phyloP scores from a whole-genome alignment of 371 early-diverging fungal species.

The Choanephora cucurbitarum region DNA sequence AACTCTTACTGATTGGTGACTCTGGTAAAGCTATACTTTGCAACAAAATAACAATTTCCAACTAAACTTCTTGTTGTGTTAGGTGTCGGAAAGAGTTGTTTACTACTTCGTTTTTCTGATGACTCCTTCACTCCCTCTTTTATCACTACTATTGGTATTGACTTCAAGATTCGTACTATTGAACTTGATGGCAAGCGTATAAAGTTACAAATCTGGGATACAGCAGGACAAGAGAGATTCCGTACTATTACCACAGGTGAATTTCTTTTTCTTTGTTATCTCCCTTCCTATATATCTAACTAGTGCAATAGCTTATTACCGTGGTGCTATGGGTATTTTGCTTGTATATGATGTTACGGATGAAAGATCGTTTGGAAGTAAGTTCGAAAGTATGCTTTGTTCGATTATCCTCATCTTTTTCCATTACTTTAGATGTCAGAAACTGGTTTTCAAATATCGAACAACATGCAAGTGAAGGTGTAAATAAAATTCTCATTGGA shows the following conservation, averaged over 20 bases:
- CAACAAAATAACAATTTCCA: not conserved
- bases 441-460: conserved; percentile 98
- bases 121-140: conserved; percentile 98
- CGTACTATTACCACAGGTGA: conserved; percentile 97
- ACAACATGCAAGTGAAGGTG: conserved; percentile 94
- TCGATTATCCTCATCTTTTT: not conserved
- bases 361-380: conserved; percentile 94
- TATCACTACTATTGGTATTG: conserved; percentile 99
- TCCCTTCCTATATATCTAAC: too few relatives aligned
- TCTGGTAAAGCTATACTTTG: conserved; percentile 87
- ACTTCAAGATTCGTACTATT: conserved; percentile 99
- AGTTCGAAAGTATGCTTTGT: conserved; percentile 20
- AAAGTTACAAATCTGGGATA: conserved; percentile 99
- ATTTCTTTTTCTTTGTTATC: conserved; percentile 8
- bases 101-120: conserved; percentile 96
- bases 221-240: conserved; percentile 99
- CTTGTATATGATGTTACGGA: conserved; percentile 99
- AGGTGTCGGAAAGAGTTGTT: conserved; percentile 98
- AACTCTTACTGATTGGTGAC: conserved; percentile 99
- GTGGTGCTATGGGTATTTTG: conserved; percentile 99
- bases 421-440: conserved; percentile 74
- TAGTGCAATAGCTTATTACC: conserved; percentile 93
- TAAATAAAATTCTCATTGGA: conserved; percentile 96
- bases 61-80: conserved; percentile 11
- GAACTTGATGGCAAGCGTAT: conserved; percentile 98